Percentiles rank a stretch among this genome's conserved stretches.
phyloP scores from a whole-genome alignment of 2,329 filamentous ascomycete genomes.

The Stylonectria norvegica region DNA sequence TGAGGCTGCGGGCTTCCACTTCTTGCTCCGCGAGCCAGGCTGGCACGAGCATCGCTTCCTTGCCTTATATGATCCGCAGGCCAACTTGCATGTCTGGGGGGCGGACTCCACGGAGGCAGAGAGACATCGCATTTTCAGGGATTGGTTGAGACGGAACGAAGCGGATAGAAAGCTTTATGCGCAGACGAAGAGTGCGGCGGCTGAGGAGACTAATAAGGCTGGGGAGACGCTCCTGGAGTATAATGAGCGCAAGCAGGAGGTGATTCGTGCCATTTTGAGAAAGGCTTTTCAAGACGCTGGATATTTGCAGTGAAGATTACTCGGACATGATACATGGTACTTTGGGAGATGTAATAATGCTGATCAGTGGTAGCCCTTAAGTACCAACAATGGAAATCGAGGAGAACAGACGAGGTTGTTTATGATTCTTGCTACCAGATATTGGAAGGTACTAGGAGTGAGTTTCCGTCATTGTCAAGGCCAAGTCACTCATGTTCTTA shows the following conservation, averaged over 20 bases:
- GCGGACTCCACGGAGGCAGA: slow-evolving; percentile 39
- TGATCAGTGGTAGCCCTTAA: no score
- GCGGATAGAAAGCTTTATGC: slow-evolving; percentile 40
- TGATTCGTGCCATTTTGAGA: slow-evolving; percentile 37
- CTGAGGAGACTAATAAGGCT: slow-evolving; percentile 13
- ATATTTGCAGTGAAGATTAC: slow-evolving; percentile 9
- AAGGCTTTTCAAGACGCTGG: slow-evolving; percentile 26
- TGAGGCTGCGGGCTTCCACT: slow-evolving; percentile 43
- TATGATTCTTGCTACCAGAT: no score
- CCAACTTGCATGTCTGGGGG: slow-evolving; percentile 49
- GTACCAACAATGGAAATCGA: no score
- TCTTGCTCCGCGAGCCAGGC: slow-evolving; percentile 42
- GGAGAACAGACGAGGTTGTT: no score
- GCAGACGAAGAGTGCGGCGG: neutral
- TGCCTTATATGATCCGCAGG: slow-evolving; percentile 31
- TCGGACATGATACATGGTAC: no score
- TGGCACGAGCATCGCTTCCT: slow-evolving; percentile 51
- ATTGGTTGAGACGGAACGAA: slow-evolving; percentile 39
- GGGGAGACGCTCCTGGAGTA: slow-evolving; percentile 36
- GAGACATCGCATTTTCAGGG: slow-evolving; percentile 43
- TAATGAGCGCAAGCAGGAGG: slow-evolving; percentile 39
- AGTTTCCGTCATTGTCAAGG: no score
- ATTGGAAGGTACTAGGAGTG: no score
- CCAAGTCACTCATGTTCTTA: no score
- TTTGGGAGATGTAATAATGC: no score